Evolutionary conservation across 2,329 filamentous ascomycete genomes (phyloP), one percentile per base, ranked within the genome.

Genomic region (Malbranchea zuffiana): DNA sequence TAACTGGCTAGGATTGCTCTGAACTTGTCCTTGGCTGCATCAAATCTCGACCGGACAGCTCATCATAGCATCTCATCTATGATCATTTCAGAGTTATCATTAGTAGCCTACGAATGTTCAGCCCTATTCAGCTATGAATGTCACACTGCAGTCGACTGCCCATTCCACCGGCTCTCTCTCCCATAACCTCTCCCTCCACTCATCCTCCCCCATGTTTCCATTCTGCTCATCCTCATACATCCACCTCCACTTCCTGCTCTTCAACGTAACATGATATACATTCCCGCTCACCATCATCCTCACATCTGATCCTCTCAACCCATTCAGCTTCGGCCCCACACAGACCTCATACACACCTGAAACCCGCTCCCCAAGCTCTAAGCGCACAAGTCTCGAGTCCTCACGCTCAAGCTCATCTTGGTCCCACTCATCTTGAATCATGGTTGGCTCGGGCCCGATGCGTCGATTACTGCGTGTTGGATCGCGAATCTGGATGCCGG

Each of bases 161-260:
- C 26, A 28, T 28, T 28, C 26, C 26, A 28, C 26, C 12, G 26
- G 26, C 26, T 28, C 26, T n/a, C 26, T 28, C 5, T n/a, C 26
- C 26, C 26, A 28, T 28, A 28, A 28, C 26, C 12, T 5, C 26
- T 28, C 16, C 26, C 26, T 28, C 26, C 26, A 28, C n/a, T 28
- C 26, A n/a, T n/a, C n/a, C 26, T 28, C 26, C n/a, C 26, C 26
- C 26, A 28, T 28, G n/a, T n/a, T 28, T 15, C 26, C 26, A 6
- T 15, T 28, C 26, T 28, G n/a, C 26, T 28, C 26, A 28, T 28
- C 26, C 26, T 28, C 26, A 28, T 28, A 28, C 26, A 28, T 28
- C 26, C 26, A 28, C 26, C 26, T 28, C 26, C 26, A 28, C 16
- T 28, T 28, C 26, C 26, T 28, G n/a, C 11, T 28, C 26, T 11